Evolutionary conservation across 345 rosid genomes (phyloP).

Genomic region (Leavenworthia alabamica): DNA sequence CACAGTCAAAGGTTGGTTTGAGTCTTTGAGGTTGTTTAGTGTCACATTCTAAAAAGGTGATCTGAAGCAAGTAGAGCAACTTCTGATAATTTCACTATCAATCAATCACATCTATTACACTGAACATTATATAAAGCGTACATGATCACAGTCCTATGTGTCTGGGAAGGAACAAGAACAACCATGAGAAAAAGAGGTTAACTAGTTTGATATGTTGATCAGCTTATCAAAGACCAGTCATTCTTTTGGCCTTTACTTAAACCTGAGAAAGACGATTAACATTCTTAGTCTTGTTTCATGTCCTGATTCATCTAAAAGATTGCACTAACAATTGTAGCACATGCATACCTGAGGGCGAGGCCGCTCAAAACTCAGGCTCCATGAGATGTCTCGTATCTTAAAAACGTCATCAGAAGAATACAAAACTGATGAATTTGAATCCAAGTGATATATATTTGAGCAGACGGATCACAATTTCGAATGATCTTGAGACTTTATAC

Average conservation of each 20-base stretch:
- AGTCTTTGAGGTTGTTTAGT: neutral
- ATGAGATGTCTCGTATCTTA: neutral
- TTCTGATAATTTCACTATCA: neutral
- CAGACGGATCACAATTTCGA: neutral
- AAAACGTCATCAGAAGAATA: neutral
- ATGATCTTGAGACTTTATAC: neutral
- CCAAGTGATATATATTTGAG: neutral
- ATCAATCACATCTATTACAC: conserved; percentile 5
- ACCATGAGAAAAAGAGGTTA: conserved; percentile 2
- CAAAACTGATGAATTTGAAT: neutral
- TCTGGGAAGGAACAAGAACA: conserved; percentile 2
- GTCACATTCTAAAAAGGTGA: conserved; percentile 5
- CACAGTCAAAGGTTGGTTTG: conserved; percentile 25
- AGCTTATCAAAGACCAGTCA: conserved; percentile 1
- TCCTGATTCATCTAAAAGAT: neutral
- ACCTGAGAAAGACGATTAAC: neutral
- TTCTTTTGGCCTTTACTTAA: neutral
- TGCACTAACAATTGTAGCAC: neutral
- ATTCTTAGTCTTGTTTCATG: neutral
- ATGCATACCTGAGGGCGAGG: neutral
- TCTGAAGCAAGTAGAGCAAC: conserved; percentile 17
- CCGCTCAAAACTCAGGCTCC: conserved; percentile 1
- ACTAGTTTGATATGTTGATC: conserved; percentile 14
- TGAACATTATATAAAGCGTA: neutral
- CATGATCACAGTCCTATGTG: neutral